phyloP scores from a whole-genome alignment of 768 basidiomycete genomes.

The Coprinopsis sp. region DNA sequence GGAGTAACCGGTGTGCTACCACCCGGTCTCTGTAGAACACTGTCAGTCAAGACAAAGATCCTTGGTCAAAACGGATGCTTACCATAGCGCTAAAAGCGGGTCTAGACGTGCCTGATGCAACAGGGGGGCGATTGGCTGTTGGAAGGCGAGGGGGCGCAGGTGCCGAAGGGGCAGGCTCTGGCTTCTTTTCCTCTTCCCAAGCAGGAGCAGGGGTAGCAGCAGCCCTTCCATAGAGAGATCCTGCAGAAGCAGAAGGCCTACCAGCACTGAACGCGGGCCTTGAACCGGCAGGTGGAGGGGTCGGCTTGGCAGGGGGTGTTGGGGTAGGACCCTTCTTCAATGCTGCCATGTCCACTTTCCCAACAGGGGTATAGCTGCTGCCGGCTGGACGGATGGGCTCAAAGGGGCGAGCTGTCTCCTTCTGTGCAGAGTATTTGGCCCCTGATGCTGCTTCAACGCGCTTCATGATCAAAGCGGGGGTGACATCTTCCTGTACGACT shows the following conservation, averaged over 20 bases:
- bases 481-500: constrained; percentile 63
- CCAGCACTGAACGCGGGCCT: constrained; percentile 45
- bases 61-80: constrained; percentile 5
- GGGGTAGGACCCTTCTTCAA: constrained; percentile 46
- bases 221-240: constrained; percentile 38
- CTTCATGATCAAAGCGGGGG: constrained; percentile 74
- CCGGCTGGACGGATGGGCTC: constrained; percentile 84
- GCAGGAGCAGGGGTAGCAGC: constrained; percentile 40
- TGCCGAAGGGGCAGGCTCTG: constrained; percentile 31
- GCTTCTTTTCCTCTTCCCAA: constrained; percentile 52
- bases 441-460: constrained; percentile 87
- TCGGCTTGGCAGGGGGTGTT: constrained; percentile 31
- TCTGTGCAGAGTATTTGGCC: constrained; percentile 83
- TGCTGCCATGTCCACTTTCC: constrained; percentile 64
- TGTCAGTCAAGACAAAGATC: not conserved
- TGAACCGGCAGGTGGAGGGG: constrained; percentile 38
- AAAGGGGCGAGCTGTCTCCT: constrained; percentile 64
- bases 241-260: constrained; percentile 36
- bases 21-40: constrained; percentile 9
- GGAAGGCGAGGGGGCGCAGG: constrained; percentile 39
- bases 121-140: constrained; percentile 44
- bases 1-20: constrained; percentile 16
- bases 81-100: constrained; percentile 35
- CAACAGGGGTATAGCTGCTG: constrained; percentile 70
- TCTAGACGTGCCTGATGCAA: constrained; percentile 29